These are phyloP conservation scores for Ceratobasidium sp. DNA, from an alignment of 1,284 basidiomycete species.

Conservation along the genomic window DNA sequence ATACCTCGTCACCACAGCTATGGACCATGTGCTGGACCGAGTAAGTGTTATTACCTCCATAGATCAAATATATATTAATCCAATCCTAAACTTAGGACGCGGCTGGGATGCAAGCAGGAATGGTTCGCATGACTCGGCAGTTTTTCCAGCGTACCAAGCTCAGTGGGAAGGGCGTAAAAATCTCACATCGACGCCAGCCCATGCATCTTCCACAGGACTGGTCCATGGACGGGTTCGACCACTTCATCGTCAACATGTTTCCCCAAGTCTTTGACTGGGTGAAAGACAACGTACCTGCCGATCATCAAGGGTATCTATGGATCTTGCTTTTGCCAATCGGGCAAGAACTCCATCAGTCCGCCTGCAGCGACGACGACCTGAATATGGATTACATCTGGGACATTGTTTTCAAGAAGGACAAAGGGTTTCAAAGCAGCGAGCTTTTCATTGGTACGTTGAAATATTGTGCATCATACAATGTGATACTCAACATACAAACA, in stretches of 20 bases:
- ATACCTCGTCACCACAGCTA: neutral
- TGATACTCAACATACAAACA: no score
- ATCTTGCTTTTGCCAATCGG: neutral
- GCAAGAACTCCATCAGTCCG: neutral
- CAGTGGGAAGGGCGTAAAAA: neutral
- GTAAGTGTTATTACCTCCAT: neutral
- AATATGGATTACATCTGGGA: conserved; percentile 1
- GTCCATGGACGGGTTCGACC: neutral
- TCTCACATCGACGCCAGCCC: neutral
- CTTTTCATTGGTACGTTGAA: no score
- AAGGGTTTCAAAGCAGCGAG: neutral
- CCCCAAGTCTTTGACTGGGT: neutral
- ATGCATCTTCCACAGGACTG: neutral
- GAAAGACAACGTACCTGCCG: neutral
- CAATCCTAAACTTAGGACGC: neutral
- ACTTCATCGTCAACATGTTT: neutral
- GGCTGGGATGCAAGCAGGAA: neutral
- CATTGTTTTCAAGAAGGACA: neutral
- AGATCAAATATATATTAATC: neutral
- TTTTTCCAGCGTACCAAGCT: neutral
- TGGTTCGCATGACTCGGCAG: neutral
- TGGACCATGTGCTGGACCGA: neutral
- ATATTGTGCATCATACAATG: no score
- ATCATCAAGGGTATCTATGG: neutral
- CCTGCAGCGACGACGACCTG: neutral